Evolutionary conservation across 2,329 filamentous ascomycete species (phyloP).

Genomic region (Colletotrichum chlorophyti): DNA sequence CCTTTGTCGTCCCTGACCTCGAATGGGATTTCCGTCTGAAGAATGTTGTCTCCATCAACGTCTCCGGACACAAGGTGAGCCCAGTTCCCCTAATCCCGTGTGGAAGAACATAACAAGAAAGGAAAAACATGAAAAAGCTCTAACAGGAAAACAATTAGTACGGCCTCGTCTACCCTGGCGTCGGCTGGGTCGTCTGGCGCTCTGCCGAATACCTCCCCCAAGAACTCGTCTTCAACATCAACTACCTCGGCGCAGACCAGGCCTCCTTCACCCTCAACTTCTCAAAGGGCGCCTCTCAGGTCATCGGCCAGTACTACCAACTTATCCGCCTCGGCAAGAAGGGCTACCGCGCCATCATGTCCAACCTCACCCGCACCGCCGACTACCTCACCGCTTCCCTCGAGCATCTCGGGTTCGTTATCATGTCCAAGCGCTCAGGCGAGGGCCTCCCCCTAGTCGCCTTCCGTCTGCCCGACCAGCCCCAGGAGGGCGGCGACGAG

Average conservation of each 20-base stretch:
- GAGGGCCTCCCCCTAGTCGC: slow-evolving; percentile 87
- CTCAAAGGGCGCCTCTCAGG: slow-evolving; percentile 91
- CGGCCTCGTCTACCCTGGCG: slow-evolving; percentile 81
- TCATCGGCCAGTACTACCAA: slow-evolving; percentile 98
- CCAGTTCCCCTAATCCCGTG: no score
- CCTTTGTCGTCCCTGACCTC: slow-evolving; percentile 84
- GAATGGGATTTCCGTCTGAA: slow-evolving; percentile 92
- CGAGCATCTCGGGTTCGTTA: slow-evolving; percentile 78
- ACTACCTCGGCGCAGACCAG: slow-evolving; percentile 95
- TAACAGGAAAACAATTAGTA: slow-evolving; percentile 50
- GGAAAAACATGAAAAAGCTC: no score
- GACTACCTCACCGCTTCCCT: slow-evolving; percentile 84
- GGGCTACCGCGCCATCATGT: slow-evolving; percentile 92
- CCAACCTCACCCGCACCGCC: slow-evolving; percentile 86
- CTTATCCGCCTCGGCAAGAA: slow-evolving; percentile 92
- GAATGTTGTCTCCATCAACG: slow-evolving; percentile 92
- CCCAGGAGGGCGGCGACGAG: slow-evolving; percentile 43
- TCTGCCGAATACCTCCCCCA: slow-evolving; percentile 82
- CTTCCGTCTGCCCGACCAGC: slow-evolving; percentile 63
- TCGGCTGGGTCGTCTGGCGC: slow-evolving; percentile 94
- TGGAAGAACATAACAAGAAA: no score
- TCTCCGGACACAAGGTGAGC: slow-evolving; percentile 86
- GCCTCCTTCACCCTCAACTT: slow-evolving; percentile 97
- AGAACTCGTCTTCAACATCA: slow-evolving; percentile 98
- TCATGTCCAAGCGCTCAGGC: slow-evolving; percentile 83